Evolutionary conservation across 768 basidiomycete species (phyloP).

Genomic region (Vararia minispora): DNA sequence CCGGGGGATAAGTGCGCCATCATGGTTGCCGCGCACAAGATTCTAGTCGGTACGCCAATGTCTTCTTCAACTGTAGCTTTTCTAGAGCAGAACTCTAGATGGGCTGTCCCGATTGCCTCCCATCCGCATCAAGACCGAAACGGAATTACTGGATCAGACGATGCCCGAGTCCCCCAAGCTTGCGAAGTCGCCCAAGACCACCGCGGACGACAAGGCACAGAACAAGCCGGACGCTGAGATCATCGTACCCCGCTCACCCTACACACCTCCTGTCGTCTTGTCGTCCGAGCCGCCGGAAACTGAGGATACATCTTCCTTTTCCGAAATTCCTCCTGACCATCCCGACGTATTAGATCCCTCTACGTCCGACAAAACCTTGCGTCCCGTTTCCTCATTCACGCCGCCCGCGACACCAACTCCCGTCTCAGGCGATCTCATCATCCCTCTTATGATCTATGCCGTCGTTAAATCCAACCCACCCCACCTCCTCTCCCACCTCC

Average conservation of each 20-base stretch:
- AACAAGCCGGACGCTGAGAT: slow-evolving; percentile 2
- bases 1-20: slow-evolving; percentile 74
- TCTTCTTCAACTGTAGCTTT: not conserved
- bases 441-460: slow-evolving; percentile 88
- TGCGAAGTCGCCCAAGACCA: slow-evolving; percentile 3
- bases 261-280: slow-evolving; percentile 16
- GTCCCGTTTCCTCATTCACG: slow-evolving; percentile 8
- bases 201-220: slow-evolving; percentile 7
- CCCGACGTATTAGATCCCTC: too few relatives aligned
- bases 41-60: slow-evolving; percentile 61
- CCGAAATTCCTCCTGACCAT: too few relatives aligned
- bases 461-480: slow-evolving; percentile 90
- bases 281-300: slow-evolving; percentile 11
- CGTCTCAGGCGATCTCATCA: slow-evolving; percentile 79
- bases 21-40: slow-evolving; percentile 75
- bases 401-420: slow-evolving; percentile 29
- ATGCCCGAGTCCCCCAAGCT: slow-evolving; percentile 17
- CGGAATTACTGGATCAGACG: slow-evolving; percentile 27
- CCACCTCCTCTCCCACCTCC: slow-evolving; percentile 61
- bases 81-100: slow-evolving; percentile 30
- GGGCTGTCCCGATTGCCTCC: slow-evolving; percentile 67
- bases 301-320: not conserved
- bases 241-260: too few relatives aligned
- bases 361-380: not conserved
- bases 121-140: slow-evolving; percentile 60